A percentile compares a stretch with the other conserved stretches of the same genome.
phyloP scores from a whole-genome alignment of 306 rosid genomes.

The Cucumis melo region DNA sequence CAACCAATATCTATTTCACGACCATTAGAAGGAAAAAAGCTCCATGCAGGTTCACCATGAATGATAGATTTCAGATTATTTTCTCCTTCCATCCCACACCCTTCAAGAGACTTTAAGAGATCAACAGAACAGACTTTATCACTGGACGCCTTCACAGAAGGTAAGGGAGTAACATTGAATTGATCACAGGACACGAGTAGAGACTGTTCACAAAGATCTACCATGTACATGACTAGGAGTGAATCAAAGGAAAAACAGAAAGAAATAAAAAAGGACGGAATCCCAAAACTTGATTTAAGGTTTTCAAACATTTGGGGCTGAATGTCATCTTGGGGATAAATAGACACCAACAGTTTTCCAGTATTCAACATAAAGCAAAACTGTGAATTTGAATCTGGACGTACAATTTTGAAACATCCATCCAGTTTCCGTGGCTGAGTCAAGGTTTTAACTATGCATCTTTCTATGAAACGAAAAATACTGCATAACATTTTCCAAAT shows the following conservation, averaged over 20 bases:
- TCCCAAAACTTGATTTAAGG: conserved; percentile 40
- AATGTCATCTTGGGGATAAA: conserved; percentile 36
- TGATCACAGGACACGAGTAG: conserved; percentile 60
- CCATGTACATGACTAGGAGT: conserved; percentile 29
- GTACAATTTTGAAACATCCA: conserved; percentile 22
- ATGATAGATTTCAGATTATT: conserved; percentile 36
- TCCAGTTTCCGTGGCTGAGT: conserved; percentile 24
- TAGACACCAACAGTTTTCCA: conserved; percentile 35
- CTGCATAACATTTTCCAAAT: conserved; percentile 34
- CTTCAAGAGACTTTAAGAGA: conserved; percentile 22
- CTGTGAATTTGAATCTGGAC: conserved; percentile 22
- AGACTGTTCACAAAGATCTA: conserved; percentile 47
- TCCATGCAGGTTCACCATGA: conserved; percentile 52
- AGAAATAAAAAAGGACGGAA: conserved; percentile 27
- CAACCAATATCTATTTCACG: conserved; percentile 17
- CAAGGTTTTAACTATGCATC: conserved; percentile 12
- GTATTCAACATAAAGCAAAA: conserved; percentile 41
- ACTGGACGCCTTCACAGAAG: conserved; percentile 20
- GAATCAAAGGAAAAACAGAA: conserved; percentile 33
- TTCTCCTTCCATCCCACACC: conserved; percentile 17
- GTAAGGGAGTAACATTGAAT: conserved; percentile 36
- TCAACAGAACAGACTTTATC: conserved; percentile 14
- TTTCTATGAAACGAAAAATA: conserved; percentile 16
- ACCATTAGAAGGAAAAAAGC: conserved; percentile 32
- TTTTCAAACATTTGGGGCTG: conserved; percentile 31